Conservation (phyloP, 164 flowering plant species). For the Annona cherimola region DNA sequence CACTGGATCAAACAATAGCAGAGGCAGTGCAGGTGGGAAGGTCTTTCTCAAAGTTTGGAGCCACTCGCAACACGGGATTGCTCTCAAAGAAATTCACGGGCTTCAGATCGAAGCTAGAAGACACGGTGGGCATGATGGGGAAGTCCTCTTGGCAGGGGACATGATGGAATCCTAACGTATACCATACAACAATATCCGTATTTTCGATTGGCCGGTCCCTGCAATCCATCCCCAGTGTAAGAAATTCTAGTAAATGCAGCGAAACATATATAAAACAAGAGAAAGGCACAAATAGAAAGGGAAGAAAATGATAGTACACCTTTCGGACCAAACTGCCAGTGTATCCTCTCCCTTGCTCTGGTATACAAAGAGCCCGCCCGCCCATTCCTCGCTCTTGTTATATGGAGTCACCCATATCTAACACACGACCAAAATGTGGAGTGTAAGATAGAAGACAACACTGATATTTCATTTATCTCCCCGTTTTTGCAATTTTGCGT, state of each 20-base stretch:
- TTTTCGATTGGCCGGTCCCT: conserved; percentile 61
- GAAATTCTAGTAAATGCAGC: no score
- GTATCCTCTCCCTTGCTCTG: conserved; percentile 89
- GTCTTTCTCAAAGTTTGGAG: conserved; percentile 46
- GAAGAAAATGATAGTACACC: conserved; percentile 29
- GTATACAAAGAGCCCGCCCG: conserved; percentile 68
- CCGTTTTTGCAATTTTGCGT: no score
- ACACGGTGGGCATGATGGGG: conserved; percentile 71
- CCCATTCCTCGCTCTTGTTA: conserved; percentile 82
- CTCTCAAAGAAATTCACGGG: conserved; percentile 72
- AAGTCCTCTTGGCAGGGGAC: conserved; percentile 76
- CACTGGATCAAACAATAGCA: conserved; percentile 14
- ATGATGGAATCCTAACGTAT: conserved; percentile 72
- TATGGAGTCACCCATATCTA: conserved; percentile 92
- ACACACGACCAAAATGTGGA: background rate
- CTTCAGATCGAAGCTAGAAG: conserved; percentile 62
- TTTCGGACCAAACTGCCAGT: conserved; percentile 75
- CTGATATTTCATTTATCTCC: no score
- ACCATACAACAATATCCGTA: conserved; percentile 73
- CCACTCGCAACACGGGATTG: conserved; percentile 46
- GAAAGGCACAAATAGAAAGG: no score
- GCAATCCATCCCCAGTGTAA: conserved; percentile 7
- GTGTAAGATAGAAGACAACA: no score
- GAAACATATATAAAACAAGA: no score
- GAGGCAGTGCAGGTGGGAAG: conserved; percentile 55